Base-by-base conservation (phyloP, 495 filamentous ascomycete species). In the Pseudomonodictys pantanalensis region DNA sequence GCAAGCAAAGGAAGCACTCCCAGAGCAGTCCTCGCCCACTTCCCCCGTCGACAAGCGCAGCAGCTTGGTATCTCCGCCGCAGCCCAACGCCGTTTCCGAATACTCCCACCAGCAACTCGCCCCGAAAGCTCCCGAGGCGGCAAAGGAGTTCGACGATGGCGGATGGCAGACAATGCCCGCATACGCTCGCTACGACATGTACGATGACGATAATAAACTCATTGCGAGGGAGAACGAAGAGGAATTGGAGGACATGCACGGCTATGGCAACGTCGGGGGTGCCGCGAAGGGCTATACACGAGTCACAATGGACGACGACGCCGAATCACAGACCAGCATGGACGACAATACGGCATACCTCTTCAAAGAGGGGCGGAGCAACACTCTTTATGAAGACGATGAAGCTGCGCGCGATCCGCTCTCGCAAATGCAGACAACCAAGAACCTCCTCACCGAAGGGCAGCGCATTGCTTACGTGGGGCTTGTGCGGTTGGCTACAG, bases 381-480 rank as follows among this genome's bases (percentile, higher is more conserved):
- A 83, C 9, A 79, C 81, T 39, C 77, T 77, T 49, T 76, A 88
- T 24, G 88, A 87, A 24, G 91, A 95, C 20, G 89, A 90, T 43
- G 73, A 74, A 26, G 62, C 81, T 83, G 62, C 82, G 8, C 52
- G 92, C 44, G 93, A 97, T 75, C 81, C 90, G 4, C 68, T 95
- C 48, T 83, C 87, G 45, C 93, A 99, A 72, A 85, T 99, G 70
- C 88, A 97, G 73, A 90, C 95, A 26, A 99, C 95, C 22, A 99
- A 99, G 70, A 87, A 92, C 62, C 77, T 99, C 9, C 80, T 99
- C 23, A 99, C 91, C 4, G 93, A 97, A 72, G 90, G 90, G 2
- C 95, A 99, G 75, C 83, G 90, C 58, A 92, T 99, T 56, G 93
- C 93, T 2, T 99, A 99, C 73, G 95, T 97, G 23, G 92, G 95